Evolutionary conservation across 164 flowering plant genomes (phyloP), one percentile per base, ranked within the genome.

Genomic region (Platanus orientalis): DNA sequence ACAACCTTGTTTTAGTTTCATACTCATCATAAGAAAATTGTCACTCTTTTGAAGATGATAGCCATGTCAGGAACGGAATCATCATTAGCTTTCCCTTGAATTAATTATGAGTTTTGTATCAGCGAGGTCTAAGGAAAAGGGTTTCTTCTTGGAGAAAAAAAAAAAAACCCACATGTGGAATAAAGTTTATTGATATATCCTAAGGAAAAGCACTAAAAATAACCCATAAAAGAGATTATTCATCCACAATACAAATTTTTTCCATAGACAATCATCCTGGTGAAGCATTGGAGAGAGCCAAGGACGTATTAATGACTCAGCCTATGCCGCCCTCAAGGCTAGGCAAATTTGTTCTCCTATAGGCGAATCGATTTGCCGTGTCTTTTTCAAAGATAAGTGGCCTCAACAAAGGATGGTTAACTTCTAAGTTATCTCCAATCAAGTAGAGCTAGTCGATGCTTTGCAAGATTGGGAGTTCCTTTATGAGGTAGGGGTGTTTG

Each of bases 341-440:
- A 68, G 3, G 45, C 49, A 16, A 94, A 70, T 86, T 90, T 57
- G 66, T 67, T 23, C 34, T 30, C 14, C 85, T 92, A 54, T n/a
- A n/a, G 98, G 96, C 0, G 61, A 61, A n/a, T 62, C 21, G 34
- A 81, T 91, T 65, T 72, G 64, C 6, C 28, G 44, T 3, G 54
- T 86, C 5, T 54, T 89, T 28, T 75, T 81, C 14, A 74, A 66
- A 26, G 36, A 60, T 47, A 73, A 58, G 61, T 7, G 14, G 0
- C 13, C 44, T 11, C 19, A 42, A 7, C 54, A 75, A 26, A 87
- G 85, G 89, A n/a, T 80, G 65, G 89, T 80, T 14, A 84, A 87
- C 81, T 94, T 89, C 79, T 91, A 94, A 64, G 98, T n/a, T 89
- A 2, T 94, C 98, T 2, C 98, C 98, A 0, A 89, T 91, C 59